phyloP scores from a whole-genome alignment of 345 rosid species.

The Eucalyptus pumila region DNA sequence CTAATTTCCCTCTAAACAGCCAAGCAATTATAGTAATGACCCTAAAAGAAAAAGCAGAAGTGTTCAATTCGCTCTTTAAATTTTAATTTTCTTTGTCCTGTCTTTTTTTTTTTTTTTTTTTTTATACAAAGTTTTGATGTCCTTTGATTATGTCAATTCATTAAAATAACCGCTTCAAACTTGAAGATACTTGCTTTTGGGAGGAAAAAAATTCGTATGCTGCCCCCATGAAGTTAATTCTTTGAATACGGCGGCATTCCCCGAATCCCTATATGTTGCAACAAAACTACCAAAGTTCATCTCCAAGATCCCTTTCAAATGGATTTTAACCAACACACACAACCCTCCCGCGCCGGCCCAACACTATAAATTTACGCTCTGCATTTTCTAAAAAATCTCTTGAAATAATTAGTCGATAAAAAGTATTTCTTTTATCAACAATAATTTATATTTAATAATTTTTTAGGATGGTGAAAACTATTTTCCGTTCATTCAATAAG shows the following conservation, averaged over 20 bases:
- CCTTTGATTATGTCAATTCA: not conserved
- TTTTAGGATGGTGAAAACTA: rapidly evolving
- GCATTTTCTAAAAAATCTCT: no score
- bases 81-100: not conserved
- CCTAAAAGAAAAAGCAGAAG: not conserved
- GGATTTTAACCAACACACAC: not conserved
- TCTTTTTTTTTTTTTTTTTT: not conserved
- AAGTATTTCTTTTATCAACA: no score
- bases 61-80: not conserved
- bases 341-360: no score
- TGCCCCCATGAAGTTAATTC: not conserved
- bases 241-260: not conserved
- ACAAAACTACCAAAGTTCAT: not conserved
- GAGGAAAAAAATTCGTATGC: not conserved
- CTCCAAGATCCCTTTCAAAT: not conserved
- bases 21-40: not conserved
- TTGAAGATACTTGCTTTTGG: not conserved
- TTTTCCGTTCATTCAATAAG: not conserved
- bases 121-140: not conserved
- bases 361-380: not conserved
- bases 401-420: no score
- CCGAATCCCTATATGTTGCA: not conserved
- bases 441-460: no score
- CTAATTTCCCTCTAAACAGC: not conserved
- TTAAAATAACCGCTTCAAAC: not conserved